These are phyloP conservation scores for Suillus subaureus DNA, from an alignment of 768 basidiomycete species.

Conservation along the genomic window DNA sequence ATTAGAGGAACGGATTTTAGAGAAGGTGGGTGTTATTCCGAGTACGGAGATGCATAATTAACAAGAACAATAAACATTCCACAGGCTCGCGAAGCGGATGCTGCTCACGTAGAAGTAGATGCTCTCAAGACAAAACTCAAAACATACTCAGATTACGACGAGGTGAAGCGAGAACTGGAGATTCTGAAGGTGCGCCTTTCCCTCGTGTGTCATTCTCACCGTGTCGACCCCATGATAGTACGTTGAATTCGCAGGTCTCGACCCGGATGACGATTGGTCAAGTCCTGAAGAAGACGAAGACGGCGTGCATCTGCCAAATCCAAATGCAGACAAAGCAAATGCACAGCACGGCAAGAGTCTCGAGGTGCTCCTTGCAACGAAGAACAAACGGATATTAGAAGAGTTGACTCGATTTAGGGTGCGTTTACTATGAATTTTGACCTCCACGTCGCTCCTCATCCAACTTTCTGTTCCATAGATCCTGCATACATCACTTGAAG, in stretches of 20 bases:
- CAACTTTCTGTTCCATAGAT: slow-evolving; percentile 49
- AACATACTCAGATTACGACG: slow-evolving; percentile 87
- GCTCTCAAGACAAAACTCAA: slow-evolving; percentile 68
- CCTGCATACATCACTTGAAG: slow-evolving; percentile 79
- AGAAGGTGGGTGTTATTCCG: not conserved
- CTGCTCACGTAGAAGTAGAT: slow-evolving; percentile 54
- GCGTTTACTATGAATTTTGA: slow-evolving; percentile 23
- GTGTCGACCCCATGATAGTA: slow-evolving; percentile 52
- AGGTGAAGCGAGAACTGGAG: slow-evolving; percentile 96
- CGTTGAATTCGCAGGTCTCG: slow-evolving; percentile 92
- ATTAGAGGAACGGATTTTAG: not conserved
- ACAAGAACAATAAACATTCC: not conserved
- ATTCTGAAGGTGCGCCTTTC: slow-evolving; percentile 87
- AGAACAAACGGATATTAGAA: slow-evolving; percentile 91
- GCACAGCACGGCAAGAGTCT: slow-evolving; percentile 78
- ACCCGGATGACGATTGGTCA: slow-evolving; percentile 54
- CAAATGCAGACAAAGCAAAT: slow-evolving; percentile 85
- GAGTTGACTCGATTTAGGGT: slow-evolving; percentile 92
- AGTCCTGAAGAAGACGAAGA: slow-evolving; percentile 43
- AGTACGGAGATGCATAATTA: not conserved
- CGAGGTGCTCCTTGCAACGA: slow-evolving; percentile 87
- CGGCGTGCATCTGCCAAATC: slow-evolving; percentile 79
- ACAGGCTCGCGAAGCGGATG: slow-evolving; percentile 5
- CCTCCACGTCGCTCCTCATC: not conserved
- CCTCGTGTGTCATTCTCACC: slow-evolving; percentile 1